Conservation (phyloP, 2,329 filamentous ascomycete species). For the Hortaea werneckii region DNA sequence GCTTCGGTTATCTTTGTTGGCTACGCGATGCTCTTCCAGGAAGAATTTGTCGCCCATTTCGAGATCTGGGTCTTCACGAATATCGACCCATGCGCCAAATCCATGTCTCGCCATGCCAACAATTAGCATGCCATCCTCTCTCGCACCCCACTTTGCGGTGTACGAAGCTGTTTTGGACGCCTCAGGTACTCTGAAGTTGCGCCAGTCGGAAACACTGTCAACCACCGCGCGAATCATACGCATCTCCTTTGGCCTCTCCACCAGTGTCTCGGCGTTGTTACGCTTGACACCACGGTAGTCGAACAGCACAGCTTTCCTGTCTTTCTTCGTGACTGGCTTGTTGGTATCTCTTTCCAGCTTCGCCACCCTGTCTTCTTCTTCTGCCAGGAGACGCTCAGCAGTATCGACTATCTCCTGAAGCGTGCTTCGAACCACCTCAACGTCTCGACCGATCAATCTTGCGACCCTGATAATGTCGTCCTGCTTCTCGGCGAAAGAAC, state of each 20-base stretch:
- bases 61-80: constrained; percentile 82
- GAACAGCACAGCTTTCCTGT: constrained; percentile 92
- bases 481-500: constrained; percentile 76
- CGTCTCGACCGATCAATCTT: constrained; percentile 71
- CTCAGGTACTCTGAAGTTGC: constrained; percentile 75
- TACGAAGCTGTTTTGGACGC: constrained; percentile 89
- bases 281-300: constrained; percentile 90
- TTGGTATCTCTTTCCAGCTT: constrained; percentile 60
- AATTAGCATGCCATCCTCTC: constrained; percentile 94
- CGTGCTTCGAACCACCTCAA: constrained; percentile 64
- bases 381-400: constrained; percentile 59
- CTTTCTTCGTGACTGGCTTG: constrained; percentile 86
- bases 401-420: constrained; percentile 70
- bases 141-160: constrained; percentile 80
- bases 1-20: constrained; percentile 86
- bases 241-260: constrained; percentile 84
- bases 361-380: constrained; percentile 55
- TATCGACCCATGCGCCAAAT: constrained; percentile 90
- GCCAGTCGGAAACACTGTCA: constrained; percentile 54
- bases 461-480: constrained; percentile 84
- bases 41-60: constrained; percentile 86
- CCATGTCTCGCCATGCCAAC: constrained; percentile 88
- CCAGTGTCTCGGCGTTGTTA: constrained; percentile 88
- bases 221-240: constrained; percentile 70
- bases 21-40: constrained; percentile 93